phyloP scores from a whole-genome alignment of 257 asterid species.

The Solanum sparsipilum region DNA sequence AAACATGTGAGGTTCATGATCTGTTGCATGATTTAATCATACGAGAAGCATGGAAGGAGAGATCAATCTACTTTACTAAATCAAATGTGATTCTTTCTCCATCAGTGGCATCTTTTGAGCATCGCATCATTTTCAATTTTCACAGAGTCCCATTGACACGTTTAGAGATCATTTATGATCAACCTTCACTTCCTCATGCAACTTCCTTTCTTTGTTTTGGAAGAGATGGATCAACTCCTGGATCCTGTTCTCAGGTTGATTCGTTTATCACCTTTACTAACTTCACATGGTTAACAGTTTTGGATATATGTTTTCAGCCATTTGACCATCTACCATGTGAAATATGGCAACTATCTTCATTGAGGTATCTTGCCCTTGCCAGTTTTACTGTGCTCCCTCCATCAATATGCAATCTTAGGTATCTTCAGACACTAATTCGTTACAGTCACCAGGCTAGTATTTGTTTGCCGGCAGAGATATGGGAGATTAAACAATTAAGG shows the following conservation, averaged over 20 bases:
- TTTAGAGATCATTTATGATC: rapidly evolving
- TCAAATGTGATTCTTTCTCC: not conserved
- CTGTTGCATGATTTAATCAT: not conserved
- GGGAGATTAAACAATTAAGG: not conserved
- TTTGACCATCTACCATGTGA: not conserved
- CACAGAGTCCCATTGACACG: not conserved
- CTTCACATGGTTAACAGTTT: not conserved
- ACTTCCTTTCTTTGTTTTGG: not conserved
- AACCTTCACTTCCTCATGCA: not conserved
- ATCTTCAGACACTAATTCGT: not conserved
- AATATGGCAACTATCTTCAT: not conserved
- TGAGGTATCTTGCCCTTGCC: not conserved
- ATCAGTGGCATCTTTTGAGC: not conserved
- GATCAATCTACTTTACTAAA: not conserved
- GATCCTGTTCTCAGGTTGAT: not conserved
- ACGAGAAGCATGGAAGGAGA: not conserved
- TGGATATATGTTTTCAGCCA: not conserved
- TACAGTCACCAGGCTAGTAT: not conserved
- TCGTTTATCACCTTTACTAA: not conserved
- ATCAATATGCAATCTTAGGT: not conserved
- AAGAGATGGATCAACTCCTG: not conserved
- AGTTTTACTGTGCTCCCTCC: not conserved
- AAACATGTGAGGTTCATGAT: not conserved
- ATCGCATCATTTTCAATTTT: not conserved
- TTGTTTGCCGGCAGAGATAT: not conserved